Evolutionary conservation across 2,329 filamentous ascomycete genomes (phyloP), one percentile per base, ranked within the genome.

Genomic region (Pezicula carpinea): DNA sequence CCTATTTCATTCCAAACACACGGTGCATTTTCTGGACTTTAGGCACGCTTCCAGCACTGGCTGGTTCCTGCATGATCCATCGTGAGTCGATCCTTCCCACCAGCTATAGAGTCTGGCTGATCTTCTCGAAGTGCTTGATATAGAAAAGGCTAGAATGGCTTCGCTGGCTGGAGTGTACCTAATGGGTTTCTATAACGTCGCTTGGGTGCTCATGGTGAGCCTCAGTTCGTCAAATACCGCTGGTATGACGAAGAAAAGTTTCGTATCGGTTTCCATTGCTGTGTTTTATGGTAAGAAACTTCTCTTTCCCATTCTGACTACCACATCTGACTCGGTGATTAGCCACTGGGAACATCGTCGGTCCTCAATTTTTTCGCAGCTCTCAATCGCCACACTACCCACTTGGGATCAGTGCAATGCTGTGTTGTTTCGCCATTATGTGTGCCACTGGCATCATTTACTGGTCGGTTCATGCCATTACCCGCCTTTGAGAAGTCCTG

Each of bases 211-310:
- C 10, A 38, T 43, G 18, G 19, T 49, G 6, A 41, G 51, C 78
- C 77, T 1, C 78, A 75, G 1, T 83, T 83, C 55, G 5, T 79
- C 76, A 15, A 87, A 86, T 61, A 84, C 79, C 0, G 82, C 71
- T 0, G 83, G 83, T 6, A 76, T 74, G 13, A 84, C 81, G 2
- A 85, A 86, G 64, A 82, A 81, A 58, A 40, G 38, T 7, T 40
- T 40, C 13, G 38, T 40, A n/a, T 40, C 38, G 79, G 79, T 40
- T 2, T 40, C 38, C 10, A 23, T 40, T 7, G 38, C 38, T 7
- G 22, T 40, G 2, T 40, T 40, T 19, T 40, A 40, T 23, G 38
- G 36, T 39, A 7, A 39, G 36, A 11, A n/a, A 26, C 6, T 8
- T n/a, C 5, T 21, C 14, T 23, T 11, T 29, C 26, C 5, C 26